A percentile compares a stretch with the other conserved stretches of the same genome.
phyloP scores from a whole-genome alignment of 768 basidiomycete species.

The Aureoboletus auriporus region DNA sequence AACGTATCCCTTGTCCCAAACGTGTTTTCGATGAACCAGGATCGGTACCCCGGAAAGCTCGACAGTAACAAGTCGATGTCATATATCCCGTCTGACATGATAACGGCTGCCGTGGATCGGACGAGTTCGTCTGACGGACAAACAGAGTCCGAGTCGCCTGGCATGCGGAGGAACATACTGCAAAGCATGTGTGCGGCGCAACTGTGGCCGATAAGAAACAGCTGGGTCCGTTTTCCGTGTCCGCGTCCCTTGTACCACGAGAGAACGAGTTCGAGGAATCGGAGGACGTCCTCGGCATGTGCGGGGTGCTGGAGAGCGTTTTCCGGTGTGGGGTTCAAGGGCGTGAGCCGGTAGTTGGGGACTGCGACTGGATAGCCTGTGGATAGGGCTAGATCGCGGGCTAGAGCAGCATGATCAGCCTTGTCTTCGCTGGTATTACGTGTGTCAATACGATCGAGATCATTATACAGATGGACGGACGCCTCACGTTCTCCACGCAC shows the following conservation, averaged over 20 bases:
- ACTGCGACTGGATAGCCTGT: slow-evolving; percentile 61
- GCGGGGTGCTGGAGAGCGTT: slow-evolving; percentile 56
- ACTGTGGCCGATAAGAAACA: slow-evolving; percentile 75
- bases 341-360: slow-evolving; percentile 76
- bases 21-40: slow-evolving; percentile 63
- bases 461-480: neutral
- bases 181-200: slow-evolving; percentile 79
- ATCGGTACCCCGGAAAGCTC: slow-evolving; percentile 62
- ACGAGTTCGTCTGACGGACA: slow-evolving; percentile 40
- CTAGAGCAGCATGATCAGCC: slow-evolving; percentile 49
- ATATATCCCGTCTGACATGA: slow-evolving; percentile 76
- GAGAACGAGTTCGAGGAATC: slow-evolving; percentile 55
- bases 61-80: slow-evolving; percentile 62
- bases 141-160: slow-evolving; percentile 26
- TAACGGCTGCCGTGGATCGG: slow-evolving; percentile 48
- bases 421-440: slow-evolving; percentile 64
- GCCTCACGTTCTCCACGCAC: slow-evolving; percentile 76
- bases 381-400: slow-evolving; percentile 44
- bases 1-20: slow-evolving; percentile 57
- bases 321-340: slow-evolving; percentile 33
- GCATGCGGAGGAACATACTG: slow-evolving; percentile 59
- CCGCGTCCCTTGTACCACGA: slow-evolving; percentile 33
- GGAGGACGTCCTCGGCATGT: slow-evolving; percentile 64
- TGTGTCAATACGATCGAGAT: neutral
- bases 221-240: slow-evolving; percentile 29